Base-by-base conservation (phyloP, 768 basidiomycete genomes). In the Porphyrellus cyaneotinctus region DNA sequence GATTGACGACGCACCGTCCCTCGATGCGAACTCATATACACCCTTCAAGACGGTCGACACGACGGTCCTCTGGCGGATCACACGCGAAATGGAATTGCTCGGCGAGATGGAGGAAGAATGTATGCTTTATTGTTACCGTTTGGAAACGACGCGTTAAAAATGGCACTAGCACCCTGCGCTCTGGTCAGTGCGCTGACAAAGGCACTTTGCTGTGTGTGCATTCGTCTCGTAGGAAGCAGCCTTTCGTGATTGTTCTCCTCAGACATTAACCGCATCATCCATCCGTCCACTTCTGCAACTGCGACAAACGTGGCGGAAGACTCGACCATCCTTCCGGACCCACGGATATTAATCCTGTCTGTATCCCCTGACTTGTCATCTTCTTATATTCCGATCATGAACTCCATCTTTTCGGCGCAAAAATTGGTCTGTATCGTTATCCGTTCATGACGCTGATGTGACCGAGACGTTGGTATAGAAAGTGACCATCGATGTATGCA, bases 361-460 rank as follows among this genome's bases (percentile, higher is more conserved):
- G 93, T 97, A 49, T 95, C 95, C 12, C 91, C 91, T 15, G 90
- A 95, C 71, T 78, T 87, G 26, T 87, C 90, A 10, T 79, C 85
- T 9, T 91, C 94, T 11, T 99, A 99, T 70, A 95, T 98, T 44
- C 91, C 95, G 23, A 85, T 98, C 66, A 99, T 99, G 97, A 98
- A 98, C 67, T 87, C 94, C 49, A 98, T 98, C 44, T 99, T 99
- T 72, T 94, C 95, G 17, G 97, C 97, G 6, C 97, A 99, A 70
- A 99, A 99, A 74, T 77, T 93, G 59, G 95, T 91, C 57, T 60
- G 86, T 70, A 46, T 18, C 7, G 6, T 20, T 51, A 37, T 26
- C 47, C 31, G 49, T 42, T 37, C 35, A 12, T 20, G 28, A 30
- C 18, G 15, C 5, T 18, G 32, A 47, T 15, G 2, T 52, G 49